Percentiles rank a stretch among this genome's conserved stretches.
These are phyloP conservation scores for Paraphoma sp. DNA, from an alignment of 2,329 filamentous ascomycete genomes.

Conservation along the genomic window DNA sequence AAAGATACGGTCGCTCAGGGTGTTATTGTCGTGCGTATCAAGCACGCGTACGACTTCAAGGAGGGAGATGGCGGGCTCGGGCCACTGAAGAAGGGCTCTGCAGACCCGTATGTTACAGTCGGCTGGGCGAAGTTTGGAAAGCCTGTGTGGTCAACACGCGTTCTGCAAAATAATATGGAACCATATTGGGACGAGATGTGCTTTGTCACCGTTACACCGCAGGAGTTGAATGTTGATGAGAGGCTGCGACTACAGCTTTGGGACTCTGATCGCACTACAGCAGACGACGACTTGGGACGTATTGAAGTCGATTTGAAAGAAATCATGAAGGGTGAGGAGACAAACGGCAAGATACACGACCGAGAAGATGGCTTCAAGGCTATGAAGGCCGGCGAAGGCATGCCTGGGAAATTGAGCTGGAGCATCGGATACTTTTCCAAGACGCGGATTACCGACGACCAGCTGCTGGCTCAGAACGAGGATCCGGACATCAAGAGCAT, in stretches of 20 bases:
- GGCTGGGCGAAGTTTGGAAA: slow-evolving; percentile 82
- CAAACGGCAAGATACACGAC: slow-evolving; percentile 67
- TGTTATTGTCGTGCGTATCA: slow-evolving; percentile 70
- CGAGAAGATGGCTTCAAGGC: slow-evolving; percentile 71
- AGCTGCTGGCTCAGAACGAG: slow-evolving; percentile 67
- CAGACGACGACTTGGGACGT: slow-evolving; percentile 76
- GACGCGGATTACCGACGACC: slow-evolving; percentile 65
- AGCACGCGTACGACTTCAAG: slow-evolving; percentile 73
- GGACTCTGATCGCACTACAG: slow-evolving; percentile 76
- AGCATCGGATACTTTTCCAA: slow-evolving; percentile 76
- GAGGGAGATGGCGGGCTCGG: slow-evolving; percentile 71
- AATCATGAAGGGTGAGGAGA: slow-evolving; percentile 65
- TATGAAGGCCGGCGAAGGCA: slow-evolving; percentile 68
- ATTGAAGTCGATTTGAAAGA: slow-evolving; percentile 73
- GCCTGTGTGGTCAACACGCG: slow-evolving; percentile 69
- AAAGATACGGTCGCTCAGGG: slow-evolving; percentile 73
- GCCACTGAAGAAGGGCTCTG: slow-evolving; percentile 64
- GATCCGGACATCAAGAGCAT: slow-evolving; percentile 64
- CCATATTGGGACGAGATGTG: slow-evolving; percentile 75
- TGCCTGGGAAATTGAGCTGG: slow-evolving; percentile 74
- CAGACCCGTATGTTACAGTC: slow-evolving; percentile 74
- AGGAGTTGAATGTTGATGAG: slow-evolving; percentile 76
- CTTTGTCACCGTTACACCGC: slow-evolving; percentile 71
- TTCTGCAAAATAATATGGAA: slow-evolving; percentile 69
- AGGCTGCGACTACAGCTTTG: slow-evolving; percentile 73